These are phyloP conservation scores for Diaporthe sp. DNA, from an alignment of 2,329 filamentous ascomycete genomes.

Conservation along the genomic window DNA sequence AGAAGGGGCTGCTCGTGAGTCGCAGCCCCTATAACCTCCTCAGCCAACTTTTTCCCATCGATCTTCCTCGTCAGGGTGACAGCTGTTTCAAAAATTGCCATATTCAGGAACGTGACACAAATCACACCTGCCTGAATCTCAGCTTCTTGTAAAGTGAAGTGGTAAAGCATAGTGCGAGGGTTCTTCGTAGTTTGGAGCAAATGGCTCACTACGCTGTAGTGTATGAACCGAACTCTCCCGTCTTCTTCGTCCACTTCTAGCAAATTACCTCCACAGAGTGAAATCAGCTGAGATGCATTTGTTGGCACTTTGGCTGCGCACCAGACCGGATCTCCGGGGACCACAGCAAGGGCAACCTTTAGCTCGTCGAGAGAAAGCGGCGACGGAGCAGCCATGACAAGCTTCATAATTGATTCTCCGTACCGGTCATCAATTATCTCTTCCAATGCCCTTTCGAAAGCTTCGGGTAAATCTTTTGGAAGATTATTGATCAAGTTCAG, in stretches of 20 bases:
- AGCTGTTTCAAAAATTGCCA: background rate
- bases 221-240: conserved; percentile 20
- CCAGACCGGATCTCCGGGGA: conserved; percentile 17
- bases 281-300: background rate
- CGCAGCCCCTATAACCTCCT: background rate
- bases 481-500: background rate
- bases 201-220: conserved; percentile 28
- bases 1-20: background rate
- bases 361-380: conserved; percentile 27
- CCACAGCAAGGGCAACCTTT: background rate
- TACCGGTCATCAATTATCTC: conserved; percentile 10
- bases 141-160: background rate
- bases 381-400: conserved; percentile 8
- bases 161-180: background rate
- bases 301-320: background rate
- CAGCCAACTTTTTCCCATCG: background rate
- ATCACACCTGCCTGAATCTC: background rate
- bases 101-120: conserved; percentile 20
- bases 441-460: conserved; percentile 26
- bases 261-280: conserved; percentile 22
- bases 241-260: conserved; percentile 33
- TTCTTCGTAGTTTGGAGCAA: background rate
- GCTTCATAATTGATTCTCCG: background rate
- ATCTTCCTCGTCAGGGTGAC: background rate
- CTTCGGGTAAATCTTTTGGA: conserved; percentile 16